Conservation (phyloP, 139 green algal genomes). For the Coelastrella sp. region DNA sequence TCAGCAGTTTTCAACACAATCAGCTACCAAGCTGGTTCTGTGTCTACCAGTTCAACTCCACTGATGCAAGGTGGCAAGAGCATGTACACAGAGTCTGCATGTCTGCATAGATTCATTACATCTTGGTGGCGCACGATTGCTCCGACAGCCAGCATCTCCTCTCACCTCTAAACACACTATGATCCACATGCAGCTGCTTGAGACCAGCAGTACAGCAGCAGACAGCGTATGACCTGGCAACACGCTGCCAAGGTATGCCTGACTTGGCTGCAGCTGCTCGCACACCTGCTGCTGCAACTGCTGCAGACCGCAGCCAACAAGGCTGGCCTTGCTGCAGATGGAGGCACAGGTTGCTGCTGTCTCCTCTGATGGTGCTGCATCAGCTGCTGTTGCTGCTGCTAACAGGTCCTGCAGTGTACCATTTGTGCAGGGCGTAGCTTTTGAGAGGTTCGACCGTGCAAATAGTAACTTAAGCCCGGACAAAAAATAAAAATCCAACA, state of each 20-base stretch:
- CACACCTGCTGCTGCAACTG: not conserved
- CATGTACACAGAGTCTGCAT: not conserved
- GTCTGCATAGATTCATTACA: not conserved
- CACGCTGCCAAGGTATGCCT: not conserved
- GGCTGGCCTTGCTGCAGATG: not conserved
- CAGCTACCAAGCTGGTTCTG: too few relatives aligned
- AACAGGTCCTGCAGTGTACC: not conserved
- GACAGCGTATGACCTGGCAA: conserved; percentile 31
- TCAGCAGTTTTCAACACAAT: too few relatives aligned
- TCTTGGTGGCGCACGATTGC: not conserved
- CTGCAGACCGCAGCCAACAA: not conserved
- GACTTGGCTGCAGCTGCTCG: not conserved
- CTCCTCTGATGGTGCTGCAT: not conserved
- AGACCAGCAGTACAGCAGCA: conserved; percentile 11
- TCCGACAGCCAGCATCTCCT: not conserved
- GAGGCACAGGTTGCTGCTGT: not conserved
- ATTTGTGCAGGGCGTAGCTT: not conserved
- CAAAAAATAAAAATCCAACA: too few relatives aligned
- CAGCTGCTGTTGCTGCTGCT: not conserved
- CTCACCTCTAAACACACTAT: conserved; percentile 18
- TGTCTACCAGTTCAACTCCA: too few relatives aligned
- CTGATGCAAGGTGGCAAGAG: too few relatives aligned
- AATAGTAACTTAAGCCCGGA: too few relatives aligned
- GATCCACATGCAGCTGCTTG: conserved; percentile 9
- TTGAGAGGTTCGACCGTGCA: not conserved